Conservation (phyloP, 2,329 filamentous ascomycete genomes). For the Elsinoe ampelina region DNA sequence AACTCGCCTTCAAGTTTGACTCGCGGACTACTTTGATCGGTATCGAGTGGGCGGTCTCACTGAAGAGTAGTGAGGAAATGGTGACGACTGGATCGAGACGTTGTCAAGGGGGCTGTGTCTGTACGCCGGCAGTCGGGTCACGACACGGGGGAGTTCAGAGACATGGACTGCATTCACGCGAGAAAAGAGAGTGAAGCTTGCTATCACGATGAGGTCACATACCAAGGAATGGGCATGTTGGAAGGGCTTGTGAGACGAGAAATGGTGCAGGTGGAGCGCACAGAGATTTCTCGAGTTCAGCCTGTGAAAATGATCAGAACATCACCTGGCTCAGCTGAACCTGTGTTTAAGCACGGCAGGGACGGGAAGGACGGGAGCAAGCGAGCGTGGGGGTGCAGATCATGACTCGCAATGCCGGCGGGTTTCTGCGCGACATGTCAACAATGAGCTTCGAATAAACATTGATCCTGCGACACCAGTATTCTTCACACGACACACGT, state of each 20-base stretch:
- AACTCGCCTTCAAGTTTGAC: conserved; percentile 24
- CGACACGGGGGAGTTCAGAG: neutral
- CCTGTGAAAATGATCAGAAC: neutral
- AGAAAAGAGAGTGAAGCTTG: neutral
- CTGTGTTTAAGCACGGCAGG: neutral
- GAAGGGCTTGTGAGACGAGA: too few species aligned
- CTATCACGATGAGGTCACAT: conserved; percentile 4
- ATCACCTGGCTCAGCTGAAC: neutral
- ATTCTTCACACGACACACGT: neutral
- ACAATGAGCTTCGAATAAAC: neutral
- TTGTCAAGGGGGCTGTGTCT: neutral
- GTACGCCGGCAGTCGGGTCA: neutral
- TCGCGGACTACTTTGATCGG: conserved; percentile 23
- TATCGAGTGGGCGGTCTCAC: conserved; percentile 17
- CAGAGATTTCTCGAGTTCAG: too few species aligned
- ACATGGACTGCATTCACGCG: neutral
- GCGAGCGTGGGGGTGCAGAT: neutral
- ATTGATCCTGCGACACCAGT: neutral
- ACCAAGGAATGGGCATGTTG: too few species aligned
- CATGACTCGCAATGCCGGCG: neutral
- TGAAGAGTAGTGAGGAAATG: conserved; percentile 17
- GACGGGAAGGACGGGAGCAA: neutral
- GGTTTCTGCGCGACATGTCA: neutral
- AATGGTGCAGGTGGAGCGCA: too few species aligned
- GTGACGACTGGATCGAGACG: neutral